Percentiles rank a stretch among this genome's conserved stretches.
Conservation (phyloP, 441 rosid species). For the Iberis amara region DNA sequence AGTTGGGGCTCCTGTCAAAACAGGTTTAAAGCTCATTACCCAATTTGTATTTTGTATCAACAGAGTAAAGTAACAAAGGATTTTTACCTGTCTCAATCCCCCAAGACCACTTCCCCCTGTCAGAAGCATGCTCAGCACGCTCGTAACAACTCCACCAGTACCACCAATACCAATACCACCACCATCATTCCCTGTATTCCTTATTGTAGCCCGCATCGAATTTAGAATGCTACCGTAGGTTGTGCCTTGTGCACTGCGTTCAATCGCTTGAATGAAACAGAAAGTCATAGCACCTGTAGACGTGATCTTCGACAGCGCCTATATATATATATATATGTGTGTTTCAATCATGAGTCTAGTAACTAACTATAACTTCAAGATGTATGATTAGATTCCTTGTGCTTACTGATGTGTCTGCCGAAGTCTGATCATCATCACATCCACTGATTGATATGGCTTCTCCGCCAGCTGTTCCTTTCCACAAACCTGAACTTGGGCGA, state of each 20-base stretch:
- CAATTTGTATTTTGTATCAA: slow-evolving; percentile 8
- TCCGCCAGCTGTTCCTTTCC: slow-evolving; percentile 90
- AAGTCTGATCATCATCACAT: slow-evolving; percentile 87
- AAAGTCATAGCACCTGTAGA: slow-evolving; percentile 94
- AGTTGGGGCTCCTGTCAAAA: slow-evolving; percentile 72
- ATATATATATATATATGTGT: slow-evolving; percentile 19
- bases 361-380: not conserved
- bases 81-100: slow-evolving; percentile 64
- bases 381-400: slow-evolving; percentile 1
- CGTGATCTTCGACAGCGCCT: slow-evolving; percentile 81
- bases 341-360: slow-evolving; percentile 15
- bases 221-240: slow-evolving; percentile 80
- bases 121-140: slow-evolving; percentile 70
- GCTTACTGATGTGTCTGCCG: slow-evolving; percentile 85
- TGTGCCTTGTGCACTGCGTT: slow-evolving; percentile 49
- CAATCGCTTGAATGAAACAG: slow-evolving; percentile 90
- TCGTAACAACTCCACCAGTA: slow-evolving; percentile 57
- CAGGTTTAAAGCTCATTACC: not conserved
- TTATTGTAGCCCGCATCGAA: slow-evolving; percentile 70
- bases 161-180: slow-evolving; percentile 46
- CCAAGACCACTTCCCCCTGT: slow-evolving; percentile 69
- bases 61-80: not conserved
- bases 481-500: slow-evolving; percentile 74
- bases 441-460: slow-evolving; percentile 83
- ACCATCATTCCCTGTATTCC: slow-evolving; percentile 39